Base-by-base conservation (phyloP, 2,329 filamentous ascomycete species). In the Aspergillus uvarum region DNA sequence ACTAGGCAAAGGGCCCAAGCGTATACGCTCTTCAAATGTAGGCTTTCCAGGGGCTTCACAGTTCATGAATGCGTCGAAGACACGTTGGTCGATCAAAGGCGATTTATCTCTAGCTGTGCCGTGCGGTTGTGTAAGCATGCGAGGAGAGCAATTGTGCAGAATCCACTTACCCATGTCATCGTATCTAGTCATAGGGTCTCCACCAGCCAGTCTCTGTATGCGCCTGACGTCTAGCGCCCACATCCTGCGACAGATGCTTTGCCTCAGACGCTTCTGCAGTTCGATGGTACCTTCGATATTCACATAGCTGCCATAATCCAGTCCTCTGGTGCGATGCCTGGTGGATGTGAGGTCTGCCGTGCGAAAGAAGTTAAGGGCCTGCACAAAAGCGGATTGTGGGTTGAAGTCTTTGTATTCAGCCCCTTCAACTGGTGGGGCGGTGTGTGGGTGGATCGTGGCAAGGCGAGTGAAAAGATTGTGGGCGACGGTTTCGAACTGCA, bases 381-480 rank as follows among this genome's bases (percentile, higher is more conserved):
- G 72, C 10, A 76, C 67, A 51, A 80, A 70, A 21, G 74, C 75
- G 10, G 71, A 68, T 58, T 79, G 74, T 0, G 78, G 77, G 50
- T 79, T 72, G 56, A 78, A 76, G 32, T 79, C 76, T 60, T 74
- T 77, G 54, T 66, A 73, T 52, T 80, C 76, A 16, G 69, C 70
- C 10, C 72, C 73, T 54, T 77, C 75, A 51, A 74, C 69, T 1
- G 77, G 74, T 5, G 77, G 76, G 14, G 72, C 75, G 26, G 74
- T 69, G 52, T 77, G 73, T 38, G 80, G 80, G 59, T 82, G 80
- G 22, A 81, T 74, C 1, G 77, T 78, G 29, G 78, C 76, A 47
- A 82, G 73, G 21, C 79, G 78, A 0, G 79, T 81, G 62, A 79
- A 78, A 12, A 82, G 67, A 47, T 79, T 76, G 67, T 82, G 80